These are phyloP conservation scores for Crataegus laevigata DNA, from an alignment of 306 rosid species.

Conservation along the genomic window DNA sequence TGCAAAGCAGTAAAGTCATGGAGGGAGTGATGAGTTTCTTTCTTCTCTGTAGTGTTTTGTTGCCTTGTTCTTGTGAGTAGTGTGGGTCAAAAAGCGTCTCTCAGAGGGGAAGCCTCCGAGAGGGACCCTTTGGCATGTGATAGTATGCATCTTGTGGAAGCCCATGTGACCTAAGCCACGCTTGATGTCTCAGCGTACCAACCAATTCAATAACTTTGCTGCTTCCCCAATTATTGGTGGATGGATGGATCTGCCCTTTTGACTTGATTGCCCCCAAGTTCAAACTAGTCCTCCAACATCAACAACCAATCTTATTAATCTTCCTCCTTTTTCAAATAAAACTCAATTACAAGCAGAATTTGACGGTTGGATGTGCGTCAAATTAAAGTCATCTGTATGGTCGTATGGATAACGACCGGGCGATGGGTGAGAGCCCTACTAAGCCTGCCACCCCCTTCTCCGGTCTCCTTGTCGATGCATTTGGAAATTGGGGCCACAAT, in stretches of 20 bases:
- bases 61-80: neutral
- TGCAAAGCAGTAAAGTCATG: neutral
- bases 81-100: slow-evolving; percentile 18
- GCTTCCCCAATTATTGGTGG: slow-evolving; percentile 10
- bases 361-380: too few species aligned
- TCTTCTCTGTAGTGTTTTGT: neutral
- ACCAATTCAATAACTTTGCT: neutral
- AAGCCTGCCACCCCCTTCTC: too few species aligned
- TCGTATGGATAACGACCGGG: too few species aligned
- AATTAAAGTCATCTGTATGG: too few species aligned
- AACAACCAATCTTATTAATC: too few species aligned
- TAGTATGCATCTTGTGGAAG: neutral
- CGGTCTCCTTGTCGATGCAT: too few species aligned
- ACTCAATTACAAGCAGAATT: too few species aligned
- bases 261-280: neutral
- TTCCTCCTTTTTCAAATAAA: too few species aligned
- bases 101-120: neutral
- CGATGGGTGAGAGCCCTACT: too few species aligned
- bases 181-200: slow-evolving; percentile 21
- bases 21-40: neutral
- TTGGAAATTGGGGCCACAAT: too few species aligned
- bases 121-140: slow-evolving; percentile 24
- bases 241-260: neutral
- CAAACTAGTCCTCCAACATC: neutral
- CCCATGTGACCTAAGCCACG: slow-evolving; percentile 19